Conservation (phyloP, 2,329 filamentous ascomycete genomes). For the Pyricularia sp. region DNA sequence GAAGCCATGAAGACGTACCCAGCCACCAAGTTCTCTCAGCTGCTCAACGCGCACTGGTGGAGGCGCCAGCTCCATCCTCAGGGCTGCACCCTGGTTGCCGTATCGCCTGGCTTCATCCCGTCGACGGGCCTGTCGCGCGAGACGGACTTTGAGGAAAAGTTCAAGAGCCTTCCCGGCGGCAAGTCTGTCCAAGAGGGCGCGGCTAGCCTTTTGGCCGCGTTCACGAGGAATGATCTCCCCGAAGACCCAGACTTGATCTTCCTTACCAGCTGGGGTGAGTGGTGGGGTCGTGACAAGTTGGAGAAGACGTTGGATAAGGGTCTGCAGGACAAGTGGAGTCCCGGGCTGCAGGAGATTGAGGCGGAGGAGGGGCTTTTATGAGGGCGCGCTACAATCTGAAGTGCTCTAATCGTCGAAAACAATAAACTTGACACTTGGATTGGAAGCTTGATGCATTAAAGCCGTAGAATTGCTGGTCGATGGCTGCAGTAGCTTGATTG, state of each 20-base stretch:
- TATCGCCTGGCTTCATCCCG: conserved; percentile 43
- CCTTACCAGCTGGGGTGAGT: conserved; percentile 47
- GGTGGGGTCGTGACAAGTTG: conserved; percentile 38
- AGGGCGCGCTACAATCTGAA: neutral
- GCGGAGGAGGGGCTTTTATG: conserved; percentile 22
- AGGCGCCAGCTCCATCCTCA: conserved; percentile 35
- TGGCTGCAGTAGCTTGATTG: neutral
- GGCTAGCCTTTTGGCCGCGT: conserved; percentile 31
- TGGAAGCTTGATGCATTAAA: neutral
- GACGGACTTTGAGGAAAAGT: conserved; percentile 16
- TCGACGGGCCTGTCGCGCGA: conserved; percentile 30
- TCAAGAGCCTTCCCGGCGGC: conserved; percentile 30
- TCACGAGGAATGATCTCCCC: conserved; percentile 35
- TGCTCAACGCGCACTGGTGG: conserved; percentile 46
- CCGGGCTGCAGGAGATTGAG: conserved; percentile 37
- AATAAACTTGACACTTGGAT: no score
- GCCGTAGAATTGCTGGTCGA: neutral
- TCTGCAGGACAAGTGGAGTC: conserved; percentile 43
- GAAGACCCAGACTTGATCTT: conserved; percentile 42
- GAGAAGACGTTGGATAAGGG: conserved; percentile 30
- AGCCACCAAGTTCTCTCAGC: conserved; percentile 39
- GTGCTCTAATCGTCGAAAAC: no score
- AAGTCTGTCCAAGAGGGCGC: conserved; percentile 35
- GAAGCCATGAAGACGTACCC: conserved; percentile 23
- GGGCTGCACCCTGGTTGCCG: conserved; percentile 35